A percentile compares a stretch with the other conserved stretches of the same genome.
phyloP scores from a whole-genome alignment of 2,329 filamentous ascomycete genomes.

The Sporothrix euskadiensis region DNA sequence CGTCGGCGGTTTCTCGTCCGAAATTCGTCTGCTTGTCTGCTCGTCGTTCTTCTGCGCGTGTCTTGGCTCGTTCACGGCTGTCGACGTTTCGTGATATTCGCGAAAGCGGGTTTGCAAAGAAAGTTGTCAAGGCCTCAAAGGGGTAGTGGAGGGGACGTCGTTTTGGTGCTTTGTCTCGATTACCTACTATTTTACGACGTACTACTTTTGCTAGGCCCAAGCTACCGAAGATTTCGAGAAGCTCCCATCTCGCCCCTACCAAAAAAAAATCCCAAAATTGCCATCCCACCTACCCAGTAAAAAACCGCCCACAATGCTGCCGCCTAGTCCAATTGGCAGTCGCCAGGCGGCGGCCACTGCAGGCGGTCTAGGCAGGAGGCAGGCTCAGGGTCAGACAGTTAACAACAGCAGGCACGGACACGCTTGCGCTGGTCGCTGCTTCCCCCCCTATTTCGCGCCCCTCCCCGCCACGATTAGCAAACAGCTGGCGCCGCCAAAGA shows the following conservation, averaged over 20 bases:
- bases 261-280: constrained; percentile 16
- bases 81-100: constrained; percentile 10
- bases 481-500: background rate
- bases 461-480: constrained; percentile 11
- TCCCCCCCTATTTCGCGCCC: constrained; percentile 17
- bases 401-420: background rate
- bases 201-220: background rate
- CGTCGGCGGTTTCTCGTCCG: background rate
- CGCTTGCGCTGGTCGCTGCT: constrained; percentile 13
- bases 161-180: background rate
- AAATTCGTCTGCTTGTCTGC: background rate
- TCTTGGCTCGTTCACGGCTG: background rate
- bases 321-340: constrained; percentile 9
- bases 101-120: background rate
- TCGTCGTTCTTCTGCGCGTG: too few species aligned
- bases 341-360: background rate
- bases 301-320: constrained; percentile 12
- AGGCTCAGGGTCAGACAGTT: background rate
- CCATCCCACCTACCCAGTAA: constrained; percentile 15
- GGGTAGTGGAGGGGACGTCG: background rate
- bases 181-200: background rate
- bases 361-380: background rate
- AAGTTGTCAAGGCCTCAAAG: background rate
- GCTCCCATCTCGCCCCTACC: constrained; percentile 15
- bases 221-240: constrained; percentile 25